These are phyloP conservation scores for Tylopilus cervinicoccineus DNA, from an alignment of 768 basidiomycete species.

Conservation along the genomic window DNA sequence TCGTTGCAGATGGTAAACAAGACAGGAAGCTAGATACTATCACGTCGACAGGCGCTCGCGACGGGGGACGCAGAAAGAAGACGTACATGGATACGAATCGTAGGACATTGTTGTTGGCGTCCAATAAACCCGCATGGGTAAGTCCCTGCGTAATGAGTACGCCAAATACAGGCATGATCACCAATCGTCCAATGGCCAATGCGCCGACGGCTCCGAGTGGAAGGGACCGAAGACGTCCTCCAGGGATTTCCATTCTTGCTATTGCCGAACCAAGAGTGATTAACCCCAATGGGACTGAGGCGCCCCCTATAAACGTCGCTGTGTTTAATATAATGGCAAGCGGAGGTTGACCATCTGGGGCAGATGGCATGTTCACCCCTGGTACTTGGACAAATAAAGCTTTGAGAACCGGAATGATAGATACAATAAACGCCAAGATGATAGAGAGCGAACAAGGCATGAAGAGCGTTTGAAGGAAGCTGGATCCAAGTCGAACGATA, in stretches of 20 bases:
- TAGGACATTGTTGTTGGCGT: slow-evolving; percentile 51
- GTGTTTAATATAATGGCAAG: slow-evolving; percentile 59
- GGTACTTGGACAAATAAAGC: slow-evolving; percentile 52
- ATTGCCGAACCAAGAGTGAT: slow-evolving; percentile 61
- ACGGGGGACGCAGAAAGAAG: neutral
- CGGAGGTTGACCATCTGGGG: slow-evolving; percentile 67
- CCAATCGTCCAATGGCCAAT: slow-evolving; percentile 51
- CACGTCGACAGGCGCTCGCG: neutral
- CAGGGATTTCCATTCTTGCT: slow-evolving; percentile 53
- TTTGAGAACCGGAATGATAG: slow-evolving; percentile 54
- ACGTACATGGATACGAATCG: slow-evolving; percentile 68
- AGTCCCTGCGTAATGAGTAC: slow-evolving; percentile 53
- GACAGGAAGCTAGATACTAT: slow-evolving; percentile 45
- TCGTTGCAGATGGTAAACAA: slow-evolving; percentile 58
- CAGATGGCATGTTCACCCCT: slow-evolving; percentile 40
- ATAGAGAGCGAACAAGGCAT: slow-evolving; percentile 53
- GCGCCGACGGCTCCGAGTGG: slow-evolving; percentile 50
- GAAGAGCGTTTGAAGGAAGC: slow-evolving; percentile 36
- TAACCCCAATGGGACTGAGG: slow-evolving; percentile 60
- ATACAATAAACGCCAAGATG: slow-evolving; percentile 49
- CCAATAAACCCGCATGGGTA: slow-evolving; percentile 44
- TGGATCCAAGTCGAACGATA: slow-evolving; percentile 4
- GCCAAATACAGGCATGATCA: slow-evolving; percentile 58
- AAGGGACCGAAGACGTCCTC: slow-evolving; percentile 39
- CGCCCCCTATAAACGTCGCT: slow-evolving; percentile 54